phyloP scores from a whole-genome alignment of 106 monocot genomes.

The Vanilla planifolia region DNA sequence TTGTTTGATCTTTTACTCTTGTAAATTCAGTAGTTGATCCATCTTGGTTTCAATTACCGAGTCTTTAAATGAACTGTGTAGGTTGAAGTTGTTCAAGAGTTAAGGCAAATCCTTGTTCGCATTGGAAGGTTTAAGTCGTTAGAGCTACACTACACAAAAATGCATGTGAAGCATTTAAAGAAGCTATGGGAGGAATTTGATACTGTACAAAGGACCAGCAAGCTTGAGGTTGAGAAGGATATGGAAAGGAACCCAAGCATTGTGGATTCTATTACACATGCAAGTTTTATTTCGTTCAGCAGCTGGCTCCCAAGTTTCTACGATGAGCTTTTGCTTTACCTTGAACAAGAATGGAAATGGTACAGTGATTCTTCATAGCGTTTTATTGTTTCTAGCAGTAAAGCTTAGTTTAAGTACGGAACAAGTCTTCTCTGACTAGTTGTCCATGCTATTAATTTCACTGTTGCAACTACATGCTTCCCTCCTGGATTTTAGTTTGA shows the following conservation, averaged over 20 bases:
- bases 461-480: too few species aligned
- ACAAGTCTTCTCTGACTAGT: background rate
- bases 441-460: too few species aligned
- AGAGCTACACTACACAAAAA: conserved; percentile 77
- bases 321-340: conserved; percentile 85
- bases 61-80: conserved; percentile 13
- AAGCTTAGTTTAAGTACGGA: background rate
- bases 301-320: conserved; percentile 96
- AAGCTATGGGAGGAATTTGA: conserved; percentile 97
- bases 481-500: too few species aligned
- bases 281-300: conserved; percentile 44
- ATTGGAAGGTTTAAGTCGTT: conserved; percentile 86
- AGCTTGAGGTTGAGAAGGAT: conserved; percentile 46
- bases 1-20: background rate
- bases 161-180: conserved; percentile 73
- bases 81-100: conserved; percentile 95
- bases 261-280: conserved; percentile 16
- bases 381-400: background rate
- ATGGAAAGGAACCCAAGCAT: conserved; percentile 24
- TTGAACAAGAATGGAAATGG: conserved; percentile 99
- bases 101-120: conserved; percentile 75
- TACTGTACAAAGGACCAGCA: conserved; percentile 37
- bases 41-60: background rate
- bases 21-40: background rate
- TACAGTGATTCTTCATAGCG: conserved; percentile 23